Percentiles rank a stretch among this genome's conserved stretches.
These are phyloP conservation scores for Drechslerella coelobrocha DNA, from an alignment of 2,329 filamentous ascomycete genomes.

Conservation along the genomic window DNA sequence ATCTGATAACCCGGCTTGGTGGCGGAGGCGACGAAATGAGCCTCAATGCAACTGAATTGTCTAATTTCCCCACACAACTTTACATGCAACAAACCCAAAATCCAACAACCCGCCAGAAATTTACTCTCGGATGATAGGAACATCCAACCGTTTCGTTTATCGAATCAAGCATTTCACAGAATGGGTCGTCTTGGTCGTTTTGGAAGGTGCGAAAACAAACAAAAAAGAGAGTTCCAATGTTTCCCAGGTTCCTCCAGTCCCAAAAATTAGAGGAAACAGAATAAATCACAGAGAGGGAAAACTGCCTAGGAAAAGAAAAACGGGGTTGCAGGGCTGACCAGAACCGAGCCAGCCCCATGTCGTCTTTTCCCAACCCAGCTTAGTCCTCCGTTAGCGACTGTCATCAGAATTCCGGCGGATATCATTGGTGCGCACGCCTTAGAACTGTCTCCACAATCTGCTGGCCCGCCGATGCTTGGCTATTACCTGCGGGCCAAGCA, in stretches of 20 bases:
- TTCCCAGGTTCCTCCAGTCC: slow-evolving; percentile 28
- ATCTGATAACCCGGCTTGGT: slow-evolving; percentile 45
- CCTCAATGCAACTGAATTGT: neutral
- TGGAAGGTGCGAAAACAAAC: slow-evolving; percentile 37
- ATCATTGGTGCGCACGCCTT: slow-evolving; percentile 39
- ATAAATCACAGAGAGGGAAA: slow-evolving; percentile 14
- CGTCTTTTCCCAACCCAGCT: slow-evolving; percentile 39
- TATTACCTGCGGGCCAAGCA: neutral
- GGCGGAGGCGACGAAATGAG: slow-evolving; percentile 18
- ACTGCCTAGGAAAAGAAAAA: slow-evolving; percentile 8
- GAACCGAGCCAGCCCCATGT: slow-evolving; percentile 12
- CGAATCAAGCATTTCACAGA: slow-evolving; percentile 44
- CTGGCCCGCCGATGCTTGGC: slow-evolving; percentile 29
- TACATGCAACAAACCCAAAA: slow-evolving; percentile 30
- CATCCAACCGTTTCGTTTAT: neutral
- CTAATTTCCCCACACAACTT: slow-evolving; percentile 43
- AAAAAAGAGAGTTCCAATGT: neutral
- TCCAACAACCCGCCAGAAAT: slow-evolving; percentile 32
- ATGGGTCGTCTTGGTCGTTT: slow-evolving; percentile 21
- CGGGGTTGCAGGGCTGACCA: slow-evolving; percentile 27
- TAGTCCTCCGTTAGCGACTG: slow-evolving; percentile 38
- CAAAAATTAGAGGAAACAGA: slow-evolving; percentile 12
- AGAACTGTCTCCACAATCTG: slow-evolving; percentile 15
- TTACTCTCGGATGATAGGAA: neutral
- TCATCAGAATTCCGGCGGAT: slow-evolving; percentile 33